Conservation (phyloP, 768 basidiomycete genomes). For the Suillus hirtellus region DNA sequence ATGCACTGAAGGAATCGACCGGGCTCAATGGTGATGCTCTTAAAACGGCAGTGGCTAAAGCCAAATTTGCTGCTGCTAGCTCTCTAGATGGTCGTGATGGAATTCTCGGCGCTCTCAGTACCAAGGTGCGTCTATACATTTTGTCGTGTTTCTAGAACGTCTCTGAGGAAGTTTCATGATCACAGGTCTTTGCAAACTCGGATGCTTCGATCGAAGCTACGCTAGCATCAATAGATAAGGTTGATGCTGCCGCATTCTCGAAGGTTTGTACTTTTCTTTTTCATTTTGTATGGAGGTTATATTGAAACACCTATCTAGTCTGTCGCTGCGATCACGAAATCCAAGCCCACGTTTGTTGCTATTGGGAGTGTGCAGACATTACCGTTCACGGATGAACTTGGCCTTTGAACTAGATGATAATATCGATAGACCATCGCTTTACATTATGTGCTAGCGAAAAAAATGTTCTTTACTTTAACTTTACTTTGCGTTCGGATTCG, state of each 20-base stretch:
- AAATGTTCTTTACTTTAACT: neutral
- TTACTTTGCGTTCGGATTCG: slow-evolving; percentile 1
- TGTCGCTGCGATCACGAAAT: slow-evolving; percentile 62
- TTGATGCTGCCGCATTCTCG: slow-evolving; percentile 64
- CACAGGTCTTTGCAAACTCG: slow-evolving; percentile 60
- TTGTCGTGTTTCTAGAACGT: neutral
- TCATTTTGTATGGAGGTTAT: neutral
- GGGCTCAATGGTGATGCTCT: slow-evolving; percentile 65
- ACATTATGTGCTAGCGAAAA: slow-evolving; percentile 4
- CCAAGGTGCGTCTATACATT: slow-evolving; percentile 50
- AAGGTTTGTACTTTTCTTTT: slow-evolving; percentile 50
- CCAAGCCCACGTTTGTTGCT: slow-evolving; percentile 85
- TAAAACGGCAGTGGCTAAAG: slow-evolving; percentile 81
- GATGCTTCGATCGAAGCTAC: slow-evolving; percentile 58
- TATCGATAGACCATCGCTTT: slow-evolving; percentile 4
- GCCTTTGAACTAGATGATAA: slow-evolving; percentile 49
- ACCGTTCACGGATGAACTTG: slow-evolving; percentile 84
- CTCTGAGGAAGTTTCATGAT: neutral
- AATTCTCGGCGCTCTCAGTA: slow-evolving; percentile 57
- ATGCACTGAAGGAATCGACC: slow-evolving; percentile 55
- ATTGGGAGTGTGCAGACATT: slow-evolving; percentile 77
- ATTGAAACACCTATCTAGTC: slow-evolving; percentile 43
- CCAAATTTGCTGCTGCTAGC: slow-evolving; percentile 81
- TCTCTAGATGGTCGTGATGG: slow-evolving; percentile 71
- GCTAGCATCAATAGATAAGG: slow-evolving; percentile 69